Base-by-base conservation (phyloP, 352 stramenopile genomes). In the Pythium vanterpoolii region DNA sequence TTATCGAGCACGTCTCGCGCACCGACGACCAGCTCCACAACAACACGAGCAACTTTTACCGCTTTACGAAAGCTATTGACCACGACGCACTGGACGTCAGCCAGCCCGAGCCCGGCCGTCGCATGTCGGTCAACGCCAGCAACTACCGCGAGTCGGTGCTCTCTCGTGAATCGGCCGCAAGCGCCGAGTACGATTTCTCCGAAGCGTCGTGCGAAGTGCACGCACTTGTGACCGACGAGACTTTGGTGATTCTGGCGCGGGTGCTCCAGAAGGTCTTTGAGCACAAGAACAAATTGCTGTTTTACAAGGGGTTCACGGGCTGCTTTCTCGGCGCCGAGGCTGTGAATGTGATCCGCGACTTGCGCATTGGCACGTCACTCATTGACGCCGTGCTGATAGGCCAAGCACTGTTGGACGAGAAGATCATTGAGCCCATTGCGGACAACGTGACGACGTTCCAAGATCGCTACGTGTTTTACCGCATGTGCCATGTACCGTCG, bases 401-500 rank as follows among this genome's bases (percentile, higher is more conserved):
- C 4, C 86, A 95, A 56, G 71, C 69, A 8, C 62, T 95, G 24
- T 56, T 95, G 52, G 86, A 95, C 54, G 86, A 95, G 27, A 78
- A 79, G 28, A 61, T 92, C 31, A 87, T 95, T 31, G 81, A 91
- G 56, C 76, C 86, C 3, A 89, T 95, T 38, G 79, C 85, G 14
- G 76, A 79, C 31, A 76, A 64, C 28, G 72, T 90, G 46, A 74
- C 76, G 24, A 86, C 71, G 54, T 95, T 95, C 73, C 86, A 95
- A 56, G 83, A 93, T 73, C 89, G 89, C 60, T 93, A 92, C 59
- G 79, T 92, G 36, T 92, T 95, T 67, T 95, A 93, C 56, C 79
- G 86, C 24, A 72, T 95, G 50, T 82, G 71, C 18, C 73, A 77
- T 38, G 67, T 81, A 33, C 66, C 62, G 16, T 48, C 59, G 14